A percentile compares a stretch with the other conserved stretches of the same genome.
phyloP scores from a whole-genome alignment of 1,139 yeast species.

The Saccharomyces hybrid region DNA sequence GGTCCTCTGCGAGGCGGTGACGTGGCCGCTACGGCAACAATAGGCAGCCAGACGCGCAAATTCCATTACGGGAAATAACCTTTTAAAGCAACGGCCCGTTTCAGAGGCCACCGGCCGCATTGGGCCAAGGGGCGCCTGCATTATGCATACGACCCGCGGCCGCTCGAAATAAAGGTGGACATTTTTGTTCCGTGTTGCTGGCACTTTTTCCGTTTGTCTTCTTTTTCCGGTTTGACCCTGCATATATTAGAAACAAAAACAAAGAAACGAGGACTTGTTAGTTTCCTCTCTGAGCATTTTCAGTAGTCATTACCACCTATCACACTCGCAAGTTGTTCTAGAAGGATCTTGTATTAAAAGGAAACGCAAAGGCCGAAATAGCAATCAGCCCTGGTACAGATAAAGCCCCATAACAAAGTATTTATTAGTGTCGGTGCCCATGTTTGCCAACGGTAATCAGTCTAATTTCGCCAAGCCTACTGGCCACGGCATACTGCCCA shows the following conservation, averaged over 20 bases:
- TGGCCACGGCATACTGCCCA: conserved; percentile 46
- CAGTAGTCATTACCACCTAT: neutral
- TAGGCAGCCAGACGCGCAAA: neutral
- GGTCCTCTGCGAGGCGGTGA: neutral
- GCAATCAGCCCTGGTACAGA: neutral
- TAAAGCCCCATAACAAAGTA: neutral
- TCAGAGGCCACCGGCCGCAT: neutral
- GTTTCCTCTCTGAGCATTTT: neutral
- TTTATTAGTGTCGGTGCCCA: neutral
- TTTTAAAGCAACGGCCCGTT: neutral
- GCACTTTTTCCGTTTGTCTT: conserved; percentile 1
- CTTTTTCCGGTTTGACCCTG: neutral
- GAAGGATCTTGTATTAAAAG: neutral
- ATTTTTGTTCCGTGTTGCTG: neutral
- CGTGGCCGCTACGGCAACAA: neutral
- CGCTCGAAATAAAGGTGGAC: neutral
- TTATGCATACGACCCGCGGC: neutral
- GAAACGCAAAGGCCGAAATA: neutral
- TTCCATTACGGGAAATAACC: neutral
- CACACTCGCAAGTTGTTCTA: neutral
- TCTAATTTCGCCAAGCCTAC: neutral
- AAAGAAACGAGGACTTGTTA: neutral
- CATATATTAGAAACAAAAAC: neutral
- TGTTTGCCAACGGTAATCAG: neutral
- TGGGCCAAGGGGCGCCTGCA: neutral